Percentiles rank a stretch among this genome's conserved stretches.
Conservation (phyloP, 306 rosid genomes). For the Cucurbita moschata region DNA sequence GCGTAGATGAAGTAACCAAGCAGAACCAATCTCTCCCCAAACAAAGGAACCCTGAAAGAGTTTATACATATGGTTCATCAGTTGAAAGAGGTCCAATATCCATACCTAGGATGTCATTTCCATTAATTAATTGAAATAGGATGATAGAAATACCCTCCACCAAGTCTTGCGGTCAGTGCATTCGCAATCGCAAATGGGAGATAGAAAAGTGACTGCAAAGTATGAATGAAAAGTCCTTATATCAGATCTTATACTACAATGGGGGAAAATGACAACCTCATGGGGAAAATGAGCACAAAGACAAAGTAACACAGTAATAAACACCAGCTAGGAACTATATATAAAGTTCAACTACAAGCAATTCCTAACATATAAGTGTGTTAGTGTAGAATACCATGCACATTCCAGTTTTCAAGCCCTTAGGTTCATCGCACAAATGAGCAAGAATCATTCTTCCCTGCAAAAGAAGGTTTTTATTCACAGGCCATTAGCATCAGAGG, state of each 20-base stretch:
- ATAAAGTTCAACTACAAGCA: background rate
- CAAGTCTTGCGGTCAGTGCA: slow-evolving; percentile 61
- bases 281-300: background rate
- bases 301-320: background rate
- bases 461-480: slow-evolving; percentile 14
- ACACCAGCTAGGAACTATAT: background rate
- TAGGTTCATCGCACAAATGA: slow-evolving; percentile 96
- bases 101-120: background rate
- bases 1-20: slow-evolving; percentile 58
- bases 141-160: slow-evolving; percentile 54
- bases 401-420: slow-evolving; percentile 97
- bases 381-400: slow-evolving; percentile 63
- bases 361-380: background rate
- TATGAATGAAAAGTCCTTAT: background rate
- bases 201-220: slow-evolving; percentile 60
- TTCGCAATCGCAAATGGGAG: slow-evolving; percentile 88
- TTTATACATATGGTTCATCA: slow-evolving; percentile 12
- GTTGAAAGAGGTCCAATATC: slow-evolving; percentile 3
- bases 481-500: background rate
- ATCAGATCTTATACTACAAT: background rate
- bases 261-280: background rate
- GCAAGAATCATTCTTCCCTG: slow-evolving; percentile 96
- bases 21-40: slow-evolving; percentile 75
- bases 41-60: slow-evolving; percentile 51
- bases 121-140: background rate